Percentiles rank a stretch among this genome's conserved stretches.
Conservation (phyloP, 2,329 filamentous ascomycete species). For the Colletotrichum cuscutae region DNA sequence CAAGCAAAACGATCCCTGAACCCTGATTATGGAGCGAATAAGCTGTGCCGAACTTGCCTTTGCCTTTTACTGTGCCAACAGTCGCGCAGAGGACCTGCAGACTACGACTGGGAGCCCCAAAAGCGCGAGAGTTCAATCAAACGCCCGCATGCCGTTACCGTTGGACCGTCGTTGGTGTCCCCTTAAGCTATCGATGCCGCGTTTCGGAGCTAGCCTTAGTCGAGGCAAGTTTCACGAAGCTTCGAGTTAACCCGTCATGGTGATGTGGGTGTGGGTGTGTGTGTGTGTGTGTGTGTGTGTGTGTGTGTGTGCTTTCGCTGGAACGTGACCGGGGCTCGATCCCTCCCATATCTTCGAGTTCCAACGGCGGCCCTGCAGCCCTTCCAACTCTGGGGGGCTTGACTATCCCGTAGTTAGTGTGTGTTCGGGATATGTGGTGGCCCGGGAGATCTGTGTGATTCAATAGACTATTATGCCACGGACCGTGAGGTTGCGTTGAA, state of each 20-base stretch:
- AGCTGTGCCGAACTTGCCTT: not conserved
- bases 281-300: not conserved
- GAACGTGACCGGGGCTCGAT: not conserved
- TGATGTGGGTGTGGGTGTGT: not conserved
- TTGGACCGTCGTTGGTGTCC: not conserved
- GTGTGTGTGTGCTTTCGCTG: not conserved
- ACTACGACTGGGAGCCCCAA: not conserved
- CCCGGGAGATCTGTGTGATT: conserved; percentile 1
- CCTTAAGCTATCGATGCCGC: conserved; percentile 10
- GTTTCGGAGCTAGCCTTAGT: conserved; percentile 30
- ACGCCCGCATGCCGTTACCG: conserved; percentile 5
- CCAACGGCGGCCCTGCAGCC: not conserved
- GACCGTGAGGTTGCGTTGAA: not conserved
- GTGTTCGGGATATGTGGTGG: conserved; percentile 3
- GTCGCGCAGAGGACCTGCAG: not conserved
- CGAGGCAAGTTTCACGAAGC: conserved; percentile 23
- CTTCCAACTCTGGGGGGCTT: not conserved
- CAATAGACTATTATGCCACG: not conserved
- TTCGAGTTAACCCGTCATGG: not conserved
- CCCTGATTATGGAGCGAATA: not conserved
- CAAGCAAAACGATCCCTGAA: not conserved
- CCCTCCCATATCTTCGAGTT: not conserved
- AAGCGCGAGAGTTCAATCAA: not conserved
- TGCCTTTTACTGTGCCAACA: not conserved
- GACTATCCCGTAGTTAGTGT: not conserved